Evolutionary conservation across 768 basidiomycete species (phyloP).

Genomic region (Boletellus ananas): DNA sequence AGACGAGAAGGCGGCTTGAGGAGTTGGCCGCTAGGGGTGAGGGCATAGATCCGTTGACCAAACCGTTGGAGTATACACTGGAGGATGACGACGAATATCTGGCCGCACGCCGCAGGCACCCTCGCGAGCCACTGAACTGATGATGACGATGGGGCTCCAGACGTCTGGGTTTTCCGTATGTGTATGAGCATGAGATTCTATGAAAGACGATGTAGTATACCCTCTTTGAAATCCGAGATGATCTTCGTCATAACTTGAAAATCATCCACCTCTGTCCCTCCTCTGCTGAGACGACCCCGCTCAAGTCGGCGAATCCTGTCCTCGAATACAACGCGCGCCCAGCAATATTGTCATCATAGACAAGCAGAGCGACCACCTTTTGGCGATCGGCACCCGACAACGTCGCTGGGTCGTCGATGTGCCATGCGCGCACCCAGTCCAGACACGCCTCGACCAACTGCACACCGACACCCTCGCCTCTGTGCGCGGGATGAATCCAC

Average conservation of each 20-base stretch:
- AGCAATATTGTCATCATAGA: constrained; percentile 11
- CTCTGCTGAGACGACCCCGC: neutral
- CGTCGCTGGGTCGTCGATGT: constrained; percentile 1
- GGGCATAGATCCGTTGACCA: constrained; percentile 18
- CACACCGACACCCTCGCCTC: constrained; percentile 19
- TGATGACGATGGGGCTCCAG: neutral
- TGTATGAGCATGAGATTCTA: neutral
- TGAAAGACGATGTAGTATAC: neutral
- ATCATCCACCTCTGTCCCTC: constrained; percentile 24
- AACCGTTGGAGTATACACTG: constrained; percentile 7
- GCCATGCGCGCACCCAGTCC: constrained; percentile 20
- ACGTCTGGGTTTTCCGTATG: neutral
- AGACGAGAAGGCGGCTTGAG: constrained; percentile 41
- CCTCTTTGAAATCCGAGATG: too few species aligned
- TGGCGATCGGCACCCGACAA: neutral
- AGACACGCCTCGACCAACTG: constrained; percentile 18
- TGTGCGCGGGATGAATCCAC: constrained; percentile 30
- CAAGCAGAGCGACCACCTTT: constrained; percentile 19
- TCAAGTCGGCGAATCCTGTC: constrained; percentile 17
- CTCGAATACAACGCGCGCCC: constrained; percentile 20
- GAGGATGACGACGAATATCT: constrained; percentile 8
- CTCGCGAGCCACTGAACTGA: constrained; percentile 8
- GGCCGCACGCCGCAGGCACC: constrained; percentile 1
- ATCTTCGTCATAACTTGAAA: constrained; percentile 21
- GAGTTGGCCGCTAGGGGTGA: constrained; percentile 38